phyloP scores from a whole-genome alignment of 1,284 basidiomycete genomes.

The Irpex lacteus region DNA sequence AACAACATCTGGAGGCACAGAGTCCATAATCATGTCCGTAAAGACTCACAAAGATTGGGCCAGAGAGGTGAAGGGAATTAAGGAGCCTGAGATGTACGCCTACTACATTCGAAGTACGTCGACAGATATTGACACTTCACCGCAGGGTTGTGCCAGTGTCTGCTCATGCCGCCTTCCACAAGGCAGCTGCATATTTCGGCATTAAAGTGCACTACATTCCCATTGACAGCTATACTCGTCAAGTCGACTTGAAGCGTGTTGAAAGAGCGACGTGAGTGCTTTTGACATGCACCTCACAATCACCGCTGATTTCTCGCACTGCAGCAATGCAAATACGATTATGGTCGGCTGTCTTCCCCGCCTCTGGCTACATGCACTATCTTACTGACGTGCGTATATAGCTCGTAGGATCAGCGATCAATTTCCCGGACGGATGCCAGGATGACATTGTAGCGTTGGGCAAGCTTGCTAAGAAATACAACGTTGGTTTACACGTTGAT shows the following conservation, averaged over 20 bases:
- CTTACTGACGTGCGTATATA: slow-evolving; percentile 31
- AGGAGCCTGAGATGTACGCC: slow-evolving; percentile 86
- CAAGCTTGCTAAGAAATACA: slow-evolving; percentile 71
- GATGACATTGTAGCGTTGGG: slow-evolving; percentile 87
- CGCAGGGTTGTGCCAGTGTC: slow-evolving; percentile 79
- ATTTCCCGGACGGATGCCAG: slow-evolving; percentile 89
- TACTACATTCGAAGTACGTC: neutral
- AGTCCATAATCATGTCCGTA: slow-evolving; percentile 92
- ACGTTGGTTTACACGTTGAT: slow-evolving; percentile 90
- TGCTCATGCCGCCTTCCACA: slow-evolving; percentile 95
- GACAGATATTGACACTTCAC: neutral
- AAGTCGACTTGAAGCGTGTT: slow-evolving; percentile 77
- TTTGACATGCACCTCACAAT: neutral
- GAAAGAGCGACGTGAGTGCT: slow-evolving; percentile 77
- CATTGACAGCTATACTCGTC: slow-evolving; percentile 79
- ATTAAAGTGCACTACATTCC: slow-evolving; percentile 91
- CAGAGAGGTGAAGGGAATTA: slow-evolving; percentile 80
- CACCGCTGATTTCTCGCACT: slow-evolving; percentile 1
- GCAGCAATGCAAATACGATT: slow-evolving; percentile 79
- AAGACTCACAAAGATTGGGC: slow-evolving; percentile 97
- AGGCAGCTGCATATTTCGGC: slow-evolving; percentile 87
- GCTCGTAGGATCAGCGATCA: slow-evolving; percentile 89
- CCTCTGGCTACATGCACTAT: neutral
- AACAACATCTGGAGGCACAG: slow-evolving; percentile 95
- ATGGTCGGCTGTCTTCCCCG: slow-evolving; percentile 45